Conservation (phyloP, 2,329 filamentous ascomycete genomes). For the Trichoderma sp. region DNA sequence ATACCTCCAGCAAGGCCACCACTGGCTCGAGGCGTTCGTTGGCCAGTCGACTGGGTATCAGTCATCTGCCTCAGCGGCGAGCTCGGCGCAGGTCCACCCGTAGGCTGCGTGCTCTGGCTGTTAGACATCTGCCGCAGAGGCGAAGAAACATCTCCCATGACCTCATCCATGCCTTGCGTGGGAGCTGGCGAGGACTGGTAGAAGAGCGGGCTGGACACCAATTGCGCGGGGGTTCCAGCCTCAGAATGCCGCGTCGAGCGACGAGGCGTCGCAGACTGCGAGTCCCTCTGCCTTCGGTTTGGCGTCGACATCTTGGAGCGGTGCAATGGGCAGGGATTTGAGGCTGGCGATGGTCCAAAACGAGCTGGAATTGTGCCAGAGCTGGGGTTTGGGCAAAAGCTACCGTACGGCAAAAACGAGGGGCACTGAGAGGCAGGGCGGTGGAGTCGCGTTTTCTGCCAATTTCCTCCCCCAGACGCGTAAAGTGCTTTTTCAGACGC, state of each 20-base stretch:
- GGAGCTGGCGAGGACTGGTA: conserved; percentile 55
- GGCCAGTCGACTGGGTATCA: conserved; percentile 54
- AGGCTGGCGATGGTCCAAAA: conserved; percentile 21
- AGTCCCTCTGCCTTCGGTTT: conserved; percentile 49
- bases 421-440: conserved; percentile 22
- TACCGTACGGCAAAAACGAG: conserved; percentile 22
- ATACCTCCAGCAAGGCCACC: conserved; percentile 60
- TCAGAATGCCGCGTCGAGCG: conserved; percentile 41
- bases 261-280: conserved; percentile 47
- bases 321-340: conserved; percentile 12
- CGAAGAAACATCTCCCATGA: conserved; percentile 45
- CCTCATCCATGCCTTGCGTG: conserved; percentile 28
- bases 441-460: conserved; percentile 26
- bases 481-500: conserved; percentile 38
- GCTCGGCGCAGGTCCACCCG: conserved; percentile 44
- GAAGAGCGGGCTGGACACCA: conserved; percentile 78
- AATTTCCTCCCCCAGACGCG: conserved; percentile 30
- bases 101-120: conserved; percentile 47
- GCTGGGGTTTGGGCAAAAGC: conserved; percentile 19
- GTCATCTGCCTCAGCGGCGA: conserved; percentile 59
- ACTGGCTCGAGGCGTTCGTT: conserved; percentile 69
- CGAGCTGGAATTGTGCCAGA: not conserved
- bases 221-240: conserved; percentile 47
- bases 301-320: conserved; percentile 40
- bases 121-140: conserved; percentile 56